Evolutionary conservation across 805 yeast genomes (phyloP), one percentile per base, ranked within the genome.

Genomic region (Starmerella gropengiesseri): DNA sequence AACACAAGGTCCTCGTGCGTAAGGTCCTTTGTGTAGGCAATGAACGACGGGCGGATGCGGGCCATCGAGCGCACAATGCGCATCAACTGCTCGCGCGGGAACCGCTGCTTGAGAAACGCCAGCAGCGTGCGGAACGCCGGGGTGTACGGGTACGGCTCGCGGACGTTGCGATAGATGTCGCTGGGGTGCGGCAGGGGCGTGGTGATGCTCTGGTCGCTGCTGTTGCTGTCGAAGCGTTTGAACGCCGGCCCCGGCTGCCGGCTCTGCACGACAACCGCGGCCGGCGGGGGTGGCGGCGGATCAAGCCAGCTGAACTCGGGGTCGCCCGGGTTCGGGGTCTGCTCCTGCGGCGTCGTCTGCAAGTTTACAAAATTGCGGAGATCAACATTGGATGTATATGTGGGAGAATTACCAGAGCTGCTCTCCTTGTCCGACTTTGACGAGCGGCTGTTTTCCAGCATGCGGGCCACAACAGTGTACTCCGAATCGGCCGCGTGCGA

Each of bases 1-100:
- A 89, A 89, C 3, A 89, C 81, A 61, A 87, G 68, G 60, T 89
- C 98, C 31, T 83, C 93, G 53, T 84, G 94, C 45, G 87, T 83
- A 28, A 89, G 63, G 5, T 91, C 77, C 55, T 83, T 81, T 30
- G 94, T 83, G 54, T 93, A 82, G 3, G 96, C 95, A 54, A 87
- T 85, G 59, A 89, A 89, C 11, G 87, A 77, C 2, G 97, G 95
- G 50, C 97, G 66, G 56, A 86, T 86, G 34, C 80, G 81, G 0
- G 96, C 91, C 79, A 89, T 81, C 7, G 83, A 75, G 55, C 79
- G 78, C 1, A 94, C 86, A 77, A 91, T 79, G 43, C 77, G 73
- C 44, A 86, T 81, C 44, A 89, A 68, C 61, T 79, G 77, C 13
- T 69, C 68, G 46, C 76, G 73, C 37, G 75, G 73, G 58, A 89